These are phyloP conservation scores for Nicotiana obtusifolia DNA, from an alignment of 257 asterid species.

Conservation along the genomic window DNA sequence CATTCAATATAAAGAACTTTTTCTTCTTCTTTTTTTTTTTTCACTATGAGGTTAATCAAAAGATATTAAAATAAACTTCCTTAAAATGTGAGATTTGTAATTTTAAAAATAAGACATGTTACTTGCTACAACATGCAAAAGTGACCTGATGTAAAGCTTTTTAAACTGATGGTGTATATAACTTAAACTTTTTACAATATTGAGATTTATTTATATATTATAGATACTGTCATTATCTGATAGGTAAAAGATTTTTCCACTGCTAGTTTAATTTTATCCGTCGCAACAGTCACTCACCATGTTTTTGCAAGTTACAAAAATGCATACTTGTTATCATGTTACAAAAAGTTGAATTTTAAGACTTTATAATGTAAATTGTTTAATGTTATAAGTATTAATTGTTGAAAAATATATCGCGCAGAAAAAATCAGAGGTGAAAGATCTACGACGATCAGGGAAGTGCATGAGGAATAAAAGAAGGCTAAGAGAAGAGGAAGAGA, in stretches of 20 bases:
- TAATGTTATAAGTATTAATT: not conserved
- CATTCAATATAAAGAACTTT: too few relatives aligned
- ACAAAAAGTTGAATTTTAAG: not conserved
- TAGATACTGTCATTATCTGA: not conserved
- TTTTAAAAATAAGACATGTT: too few relatives aligned
- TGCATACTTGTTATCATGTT: too few relatives aligned
- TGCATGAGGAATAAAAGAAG: conserved; percentile 47
- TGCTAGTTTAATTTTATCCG: not conserved
- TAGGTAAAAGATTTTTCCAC: not conserved
- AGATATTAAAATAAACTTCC: too few relatives aligned
- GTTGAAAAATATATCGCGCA: conserved; percentile 12
- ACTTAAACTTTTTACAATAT: not conserved
- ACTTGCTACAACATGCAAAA: too few relatives aligned
- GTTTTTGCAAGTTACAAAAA: too few relatives aligned
- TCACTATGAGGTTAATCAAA: too few relatives aligned
- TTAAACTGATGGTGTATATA: too few relatives aligned
- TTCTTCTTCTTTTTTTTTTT: too few relatives aligned
- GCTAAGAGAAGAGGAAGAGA: conserved; percentile 41
- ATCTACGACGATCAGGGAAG: conserved; percentile 41
- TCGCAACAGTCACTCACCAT: not conserved
- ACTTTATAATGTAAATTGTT: not conserved
- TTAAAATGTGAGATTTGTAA: too few relatives aligned
- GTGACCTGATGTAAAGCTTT: too few relatives aligned
- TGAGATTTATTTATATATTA: not conserved
- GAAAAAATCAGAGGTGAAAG: conserved; percentile 66